Evolutionary conservation across 176 grass and related monocot genomes (phyloP).

Genomic region (Aegilops tauschii): DNA sequence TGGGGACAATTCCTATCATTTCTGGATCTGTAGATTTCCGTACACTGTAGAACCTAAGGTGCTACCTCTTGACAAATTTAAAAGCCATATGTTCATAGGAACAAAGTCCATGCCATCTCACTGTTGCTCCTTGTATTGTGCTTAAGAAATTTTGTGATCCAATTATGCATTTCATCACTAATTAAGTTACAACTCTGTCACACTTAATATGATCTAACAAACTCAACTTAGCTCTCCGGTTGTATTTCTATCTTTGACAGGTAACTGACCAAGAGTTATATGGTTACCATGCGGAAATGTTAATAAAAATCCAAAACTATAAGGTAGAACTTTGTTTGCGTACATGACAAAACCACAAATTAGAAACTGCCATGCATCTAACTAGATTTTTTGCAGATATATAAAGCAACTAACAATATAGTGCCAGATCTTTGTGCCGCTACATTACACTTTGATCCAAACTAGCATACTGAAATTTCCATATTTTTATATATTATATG

Average conservation of each 20-base stretch:
- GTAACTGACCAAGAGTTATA: neutral
- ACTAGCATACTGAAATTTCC: neutral
- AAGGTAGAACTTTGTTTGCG: neutral
- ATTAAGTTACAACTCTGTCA: conserved; percentile 5
- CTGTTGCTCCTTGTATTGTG: neutral
- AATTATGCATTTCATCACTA: neutral
- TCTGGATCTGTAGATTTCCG: neutral
- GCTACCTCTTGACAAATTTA: neutral
- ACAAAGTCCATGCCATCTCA: neutral
- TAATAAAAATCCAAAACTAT: neutral
- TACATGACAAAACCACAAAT: neutral
- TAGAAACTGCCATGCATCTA: neutral
- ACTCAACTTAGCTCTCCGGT: neutral
- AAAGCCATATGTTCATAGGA: neutral
- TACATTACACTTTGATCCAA: neutral
- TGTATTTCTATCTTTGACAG: neutral
- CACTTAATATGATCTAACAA: neutral
- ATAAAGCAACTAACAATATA: neutral
- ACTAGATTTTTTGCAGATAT: neutral
- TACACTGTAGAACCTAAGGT: neutral
- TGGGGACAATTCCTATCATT: neutral
- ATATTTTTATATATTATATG: neutral
- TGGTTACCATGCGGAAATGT: neutral
- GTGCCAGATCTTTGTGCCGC: no score
- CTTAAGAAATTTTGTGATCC: neutral